phyloP scores from a whole-genome alignment of 2,329 filamentous ascomycete species.

The Penicillium sp. region DNA sequence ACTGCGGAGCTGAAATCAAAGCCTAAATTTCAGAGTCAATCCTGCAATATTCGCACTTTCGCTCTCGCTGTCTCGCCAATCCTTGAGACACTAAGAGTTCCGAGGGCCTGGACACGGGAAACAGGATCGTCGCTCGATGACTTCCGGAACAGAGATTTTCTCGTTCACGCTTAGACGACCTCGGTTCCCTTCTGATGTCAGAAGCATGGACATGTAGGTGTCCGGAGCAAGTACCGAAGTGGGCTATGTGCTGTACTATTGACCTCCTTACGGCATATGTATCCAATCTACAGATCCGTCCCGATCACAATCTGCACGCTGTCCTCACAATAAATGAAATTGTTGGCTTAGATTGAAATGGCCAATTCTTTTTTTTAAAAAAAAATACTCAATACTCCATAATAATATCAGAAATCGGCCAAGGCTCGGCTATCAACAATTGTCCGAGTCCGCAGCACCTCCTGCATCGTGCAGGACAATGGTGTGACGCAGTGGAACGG shows the following conservation, averaged over 20 bases:
- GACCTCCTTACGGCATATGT: neutral
- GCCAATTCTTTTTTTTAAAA: no score
- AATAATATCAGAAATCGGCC: neutral
- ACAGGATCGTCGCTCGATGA: conserved; percentile 7
- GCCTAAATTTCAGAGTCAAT: no score
- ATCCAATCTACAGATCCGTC: conserved; percentile 1
- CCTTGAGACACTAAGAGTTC: conserved; percentile 3
- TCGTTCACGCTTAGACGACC: neutral
- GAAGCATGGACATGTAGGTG: neutral
- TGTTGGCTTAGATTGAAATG: neutral
- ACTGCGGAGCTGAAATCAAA: neutral
- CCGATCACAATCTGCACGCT: neutral
- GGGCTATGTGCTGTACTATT: neutral
- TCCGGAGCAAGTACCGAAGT: neutral
- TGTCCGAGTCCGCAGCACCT: conserved; percentile 8
- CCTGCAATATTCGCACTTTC: no score
- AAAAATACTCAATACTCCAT: no score
- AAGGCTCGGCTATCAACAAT: conserved; percentile 1
- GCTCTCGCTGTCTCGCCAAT: neutral
- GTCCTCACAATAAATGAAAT: neutral
- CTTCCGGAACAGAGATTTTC: conserved; percentile 1
- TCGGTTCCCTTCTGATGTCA: neutral
- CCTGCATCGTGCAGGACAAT: conserved; percentile 11
- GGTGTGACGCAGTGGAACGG: neutral
- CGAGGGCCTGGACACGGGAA: conserved; percentile 19